Conservation (phyloP, 208 protist species). For the Crithidia brevicula region DNA sequence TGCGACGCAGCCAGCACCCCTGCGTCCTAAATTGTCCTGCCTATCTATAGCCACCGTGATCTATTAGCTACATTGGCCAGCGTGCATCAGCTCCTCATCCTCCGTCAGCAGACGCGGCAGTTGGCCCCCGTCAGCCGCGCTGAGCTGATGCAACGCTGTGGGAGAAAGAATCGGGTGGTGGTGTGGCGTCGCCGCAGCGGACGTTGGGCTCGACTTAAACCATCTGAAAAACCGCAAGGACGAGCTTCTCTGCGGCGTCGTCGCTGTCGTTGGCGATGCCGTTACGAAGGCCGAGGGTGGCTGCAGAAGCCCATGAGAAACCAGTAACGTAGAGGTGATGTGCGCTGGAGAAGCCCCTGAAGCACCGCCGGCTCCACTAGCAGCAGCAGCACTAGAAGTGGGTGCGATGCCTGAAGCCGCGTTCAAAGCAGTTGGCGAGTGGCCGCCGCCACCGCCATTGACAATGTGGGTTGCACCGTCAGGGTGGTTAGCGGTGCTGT, state of each 20-base stretch:
- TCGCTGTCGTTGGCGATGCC: slow-evolving; percentile 7
- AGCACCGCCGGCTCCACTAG: no score
- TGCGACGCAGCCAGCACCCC: no score
- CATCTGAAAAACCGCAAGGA: slow-evolving; percentile 23
- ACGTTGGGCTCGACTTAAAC: slow-evolving; percentile 25
- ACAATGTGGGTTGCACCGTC: no score
- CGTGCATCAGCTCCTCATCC: no score
- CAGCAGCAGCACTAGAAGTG: no score
- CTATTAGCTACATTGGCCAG: no score
- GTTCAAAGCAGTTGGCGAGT: no score
- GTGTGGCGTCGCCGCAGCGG: neutral
- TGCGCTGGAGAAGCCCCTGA: no score
- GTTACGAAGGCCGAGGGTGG: slow-evolving; percentile 29
- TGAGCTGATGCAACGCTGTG: slow-evolving; percentile 21
- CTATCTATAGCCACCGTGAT: no score
- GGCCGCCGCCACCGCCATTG: neutral
- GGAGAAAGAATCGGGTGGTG: slow-evolving; percentile 27
- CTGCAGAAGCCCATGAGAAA: slow-evolving; percentile 28
- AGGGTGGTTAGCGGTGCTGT: no score
- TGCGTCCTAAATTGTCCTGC: no score
- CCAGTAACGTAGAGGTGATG: slow-evolving; percentile 21
- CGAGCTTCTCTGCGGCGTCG: slow-evolving; percentile 7
- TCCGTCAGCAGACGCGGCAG: slow-evolving; percentile 27
- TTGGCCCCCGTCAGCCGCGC: slow-evolving; percentile 17
- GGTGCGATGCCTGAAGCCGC: no score